Base-by-base conservation (phyloP, 495 filamentous ascomycete species). In the Xylaria venustula region DNA sequence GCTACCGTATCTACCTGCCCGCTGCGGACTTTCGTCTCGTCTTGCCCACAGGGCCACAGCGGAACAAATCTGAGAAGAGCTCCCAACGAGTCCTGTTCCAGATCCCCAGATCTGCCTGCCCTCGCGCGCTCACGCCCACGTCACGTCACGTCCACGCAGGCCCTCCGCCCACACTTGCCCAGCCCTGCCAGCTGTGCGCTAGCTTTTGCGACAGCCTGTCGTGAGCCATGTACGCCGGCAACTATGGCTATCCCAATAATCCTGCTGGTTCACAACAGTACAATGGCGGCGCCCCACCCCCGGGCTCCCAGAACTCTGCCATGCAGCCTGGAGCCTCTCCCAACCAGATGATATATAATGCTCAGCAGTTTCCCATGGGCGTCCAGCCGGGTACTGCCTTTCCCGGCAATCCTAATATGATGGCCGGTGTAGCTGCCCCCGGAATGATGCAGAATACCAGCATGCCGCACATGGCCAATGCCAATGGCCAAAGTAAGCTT, bases 361-460 rank as follows among this genome's bases (percentile, higher is more conserved):
- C 67, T 47, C 77, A 79, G 64, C 76, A 77, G 69, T 79, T 75
- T 57, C 73, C 75, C 63, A 77, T 80, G 75, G 71, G 67, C 58
- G 67, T 70, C 58, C 77, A 79, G 64, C 64, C 71, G 46, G 74
- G 72, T 37, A 66, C 67, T 50, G 58, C 32, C 42, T 81, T 79
- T 50, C 73, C 74, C 42, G 75, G 68, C 48, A 72, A 65, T 54
- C 70, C 73, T 41, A 80, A 79, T 64, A 75, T 81, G 75, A 82
- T 81, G 77, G 69, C 75, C 58, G 76, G 61, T 66, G 73, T 73
- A 54, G 74, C 73, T 54, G 73, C 76, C 73, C 76, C 78, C 74
- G 78, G 75, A 71, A 80, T 82, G 77, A 81, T 81, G 79, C 79
- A 78, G 74, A 80, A 77, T 67, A 55, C 77, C 71, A 75, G 69